These are phyloP conservation scores for Friedmanniomyces endolithicus DNA, from an alignment of 495 filamentous ascomycete species.

Conservation along the genomic window DNA sequence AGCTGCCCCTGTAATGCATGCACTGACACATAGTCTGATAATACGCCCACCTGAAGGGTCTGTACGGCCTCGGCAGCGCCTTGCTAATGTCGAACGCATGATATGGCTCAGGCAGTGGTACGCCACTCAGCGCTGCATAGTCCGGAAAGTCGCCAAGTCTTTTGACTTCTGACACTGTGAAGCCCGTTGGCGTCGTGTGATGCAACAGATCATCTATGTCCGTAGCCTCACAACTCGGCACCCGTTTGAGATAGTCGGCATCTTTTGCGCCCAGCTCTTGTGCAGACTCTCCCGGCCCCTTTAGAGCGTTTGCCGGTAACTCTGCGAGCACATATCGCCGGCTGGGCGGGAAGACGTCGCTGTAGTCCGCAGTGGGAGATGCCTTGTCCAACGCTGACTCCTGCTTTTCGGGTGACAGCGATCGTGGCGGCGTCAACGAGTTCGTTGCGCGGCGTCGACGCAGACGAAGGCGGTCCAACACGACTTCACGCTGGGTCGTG, in stretches of 20 bases:
- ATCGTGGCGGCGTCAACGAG: slow-evolving; percentile 44
- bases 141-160: slow-evolving; percentile 72
- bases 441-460: slow-evolving; percentile 19
- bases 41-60: slow-evolving; percentile 79
- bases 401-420: slow-evolving; percentile 43
- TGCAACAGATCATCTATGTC: slow-evolving; percentile 17
- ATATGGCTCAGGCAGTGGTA: slow-evolving; percentile 60
- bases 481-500: slow-evolving; percentile 8
- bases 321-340: slow-evolving; percentile 40
- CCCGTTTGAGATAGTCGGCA: slow-evolving; percentile 20
- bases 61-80: slow-evolving; percentile 33
- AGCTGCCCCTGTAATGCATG: background rate
- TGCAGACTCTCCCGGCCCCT: slow-evolving; percentile 17
- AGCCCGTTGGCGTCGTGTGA: slow-evolving; percentile 42
- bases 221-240: slow-evolving; percentile 19
- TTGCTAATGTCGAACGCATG: slow-evolving; percentile 39
- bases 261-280: slow-evolving; percentile 13
- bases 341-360: slow-evolving; percentile 44
- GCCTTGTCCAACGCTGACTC: slow-evolving; percentile 18
- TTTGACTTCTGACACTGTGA: slow-evolving; percentile 59
- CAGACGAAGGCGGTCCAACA: slow-evolving; percentile 15
- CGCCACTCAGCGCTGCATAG: slow-evolving; percentile 65
- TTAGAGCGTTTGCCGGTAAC: slow-evolving; percentile 17
- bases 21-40: slow-evolving; percentile 88
- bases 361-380: slow-evolving; percentile 30